These are phyloP conservation scores for Botrytis elliptica DNA, from an alignment of 2,329 filamentous ascomycete species.

Conservation along the genomic window DNA sequence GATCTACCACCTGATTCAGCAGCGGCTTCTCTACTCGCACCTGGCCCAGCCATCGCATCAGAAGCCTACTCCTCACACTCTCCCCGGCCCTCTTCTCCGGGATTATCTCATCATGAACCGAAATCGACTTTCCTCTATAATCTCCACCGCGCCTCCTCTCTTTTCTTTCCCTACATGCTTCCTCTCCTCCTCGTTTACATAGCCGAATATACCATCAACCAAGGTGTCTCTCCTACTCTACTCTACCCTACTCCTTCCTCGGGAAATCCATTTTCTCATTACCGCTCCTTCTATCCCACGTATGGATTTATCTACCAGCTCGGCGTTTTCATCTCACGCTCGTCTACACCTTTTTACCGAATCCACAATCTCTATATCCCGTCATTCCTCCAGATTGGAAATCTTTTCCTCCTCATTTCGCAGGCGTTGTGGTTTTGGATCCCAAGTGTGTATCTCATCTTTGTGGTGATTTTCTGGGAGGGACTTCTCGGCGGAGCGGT, in stretches of 20 bases:
- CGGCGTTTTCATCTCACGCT: slow-evolving; percentile 91
- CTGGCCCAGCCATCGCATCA: slow-evolving; percentile 42
- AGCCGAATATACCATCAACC: slow-evolving; percentile 96
- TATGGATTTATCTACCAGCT: slow-evolving; percentile 94
- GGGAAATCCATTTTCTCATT: slow-evolving; percentile 74
- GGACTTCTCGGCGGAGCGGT: slow-evolving; percentile 86
- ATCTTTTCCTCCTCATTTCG: slow-evolving; percentile 68
- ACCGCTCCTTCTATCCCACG: slow-evolving; percentile 87
- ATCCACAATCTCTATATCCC: slow-evolving; percentile 80
- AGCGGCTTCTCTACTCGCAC: slow-evolving; percentile 46
- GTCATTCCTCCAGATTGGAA: slow-evolving; percentile 76
- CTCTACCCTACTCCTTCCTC: slow-evolving; percentile 85
- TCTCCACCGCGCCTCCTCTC: slow-evolving; percentile 62
- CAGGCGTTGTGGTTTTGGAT: slow-evolving; percentile 82
- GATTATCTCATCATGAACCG: not conserved
- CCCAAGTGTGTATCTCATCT: slow-evolving; percentile 83
- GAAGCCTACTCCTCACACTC: slow-evolving; percentile 43
- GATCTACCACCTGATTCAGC: slow-evolving; percentile 44
- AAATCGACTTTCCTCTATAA: slow-evolving; percentile 45
- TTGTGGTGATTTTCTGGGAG: slow-evolving; percentile 88
- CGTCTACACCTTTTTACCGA: slow-evolving; percentile 82
- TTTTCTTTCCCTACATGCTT: slow-evolving; percentile 83
- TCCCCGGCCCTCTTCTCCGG: slow-evolving; percentile 22
- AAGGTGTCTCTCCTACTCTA: slow-evolving; percentile 85
- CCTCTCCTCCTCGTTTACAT: slow-evolving; percentile 90